phyloP scores from a whole-genome alignment of 202 grass and related monocot genomes.

The Eragrostis tef region DNA sequence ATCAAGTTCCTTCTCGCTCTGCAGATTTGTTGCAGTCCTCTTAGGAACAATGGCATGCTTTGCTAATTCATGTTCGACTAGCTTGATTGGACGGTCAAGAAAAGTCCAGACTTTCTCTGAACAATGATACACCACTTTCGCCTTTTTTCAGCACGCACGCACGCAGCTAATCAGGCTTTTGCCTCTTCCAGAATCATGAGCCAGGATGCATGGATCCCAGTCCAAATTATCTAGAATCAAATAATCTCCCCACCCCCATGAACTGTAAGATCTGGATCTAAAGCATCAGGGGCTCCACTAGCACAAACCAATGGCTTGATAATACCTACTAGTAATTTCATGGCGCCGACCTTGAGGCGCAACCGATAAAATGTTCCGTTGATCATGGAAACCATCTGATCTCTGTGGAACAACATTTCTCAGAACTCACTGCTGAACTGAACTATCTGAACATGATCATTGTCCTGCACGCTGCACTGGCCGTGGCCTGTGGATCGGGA shows the following conservation, averaged over 20 bases:
- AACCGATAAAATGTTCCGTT: background rate
- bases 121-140: constrained; percentile 45
- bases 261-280: constrained; percentile 50
- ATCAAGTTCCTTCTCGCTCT: constrained; percentile 12
- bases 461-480: constrained; percentile 11
- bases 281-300: background rate
- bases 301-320: constrained; percentile 35
- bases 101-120: constrained; percentile 35
- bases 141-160: constrained; percentile 43
- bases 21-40: background rate
- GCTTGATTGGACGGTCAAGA: constrained; percentile 36
- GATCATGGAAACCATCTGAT: background rate
- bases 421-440: background rate
- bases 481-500: constrained; percentile 44
- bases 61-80: background rate
- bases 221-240: constrained; percentile 3
- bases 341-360: background rate
- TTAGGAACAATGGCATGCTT: background rate
- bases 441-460: constrained; percentile 26
- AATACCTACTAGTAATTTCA: background rate
- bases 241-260: constrained; percentile 19
- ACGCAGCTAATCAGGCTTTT: constrained; percentile 58
- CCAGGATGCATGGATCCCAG: constrained; percentile 41
- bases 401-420: constrained; percentile 11
- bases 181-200: constrained; percentile 52